Conservation (phyloP, 176 grass and related monocot species). For the Juncus inflexus region DNA sequence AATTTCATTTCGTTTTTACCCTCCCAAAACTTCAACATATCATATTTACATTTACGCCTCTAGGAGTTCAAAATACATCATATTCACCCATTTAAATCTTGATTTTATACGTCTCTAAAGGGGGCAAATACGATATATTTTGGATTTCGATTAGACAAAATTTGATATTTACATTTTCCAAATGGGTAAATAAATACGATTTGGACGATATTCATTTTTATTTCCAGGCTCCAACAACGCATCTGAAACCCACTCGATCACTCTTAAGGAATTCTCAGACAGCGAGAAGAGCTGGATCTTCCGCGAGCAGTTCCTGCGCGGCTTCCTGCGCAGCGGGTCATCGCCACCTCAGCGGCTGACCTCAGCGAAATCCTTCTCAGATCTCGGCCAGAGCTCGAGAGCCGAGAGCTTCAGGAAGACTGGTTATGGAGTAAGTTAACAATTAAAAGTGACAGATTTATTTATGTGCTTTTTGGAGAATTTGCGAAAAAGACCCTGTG, state of each 20-base stretch:
- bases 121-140: too few species aligned
- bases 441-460: constrained; percentile 19
- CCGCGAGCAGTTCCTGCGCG: constrained; percentile 34
- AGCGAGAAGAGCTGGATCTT: constrained; percentile 37
- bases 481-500: too few species aligned
- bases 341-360: constrained; percentile 7
- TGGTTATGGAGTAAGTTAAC: background rate
- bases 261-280: constrained; percentile 40
- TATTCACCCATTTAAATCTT: too few species aligned
- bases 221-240: constrained; percentile 39
- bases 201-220: background rate
- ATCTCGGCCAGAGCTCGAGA: constrained; percentile 44
- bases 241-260: constrained; percentile 41
- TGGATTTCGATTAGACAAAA: too few species aligned
- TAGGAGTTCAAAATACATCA: too few species aligned
- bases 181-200: too few species aligned
- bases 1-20: too few species aligned
- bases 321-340: constrained; percentile 24
- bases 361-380: constrained; percentile 24
- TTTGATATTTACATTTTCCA: too few species aligned
- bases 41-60: too few species aligned
- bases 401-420: too few species aligned
- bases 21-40: too few species aligned
- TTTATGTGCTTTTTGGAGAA: too few species aligned
- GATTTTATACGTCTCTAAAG: background rate